A percentile compares a stretch with the other conserved stretches of the same genome.
phyloP scores from a whole-genome alignment of 768 basidiomycete species.

The Pisolithus microcarpus region DNA sequence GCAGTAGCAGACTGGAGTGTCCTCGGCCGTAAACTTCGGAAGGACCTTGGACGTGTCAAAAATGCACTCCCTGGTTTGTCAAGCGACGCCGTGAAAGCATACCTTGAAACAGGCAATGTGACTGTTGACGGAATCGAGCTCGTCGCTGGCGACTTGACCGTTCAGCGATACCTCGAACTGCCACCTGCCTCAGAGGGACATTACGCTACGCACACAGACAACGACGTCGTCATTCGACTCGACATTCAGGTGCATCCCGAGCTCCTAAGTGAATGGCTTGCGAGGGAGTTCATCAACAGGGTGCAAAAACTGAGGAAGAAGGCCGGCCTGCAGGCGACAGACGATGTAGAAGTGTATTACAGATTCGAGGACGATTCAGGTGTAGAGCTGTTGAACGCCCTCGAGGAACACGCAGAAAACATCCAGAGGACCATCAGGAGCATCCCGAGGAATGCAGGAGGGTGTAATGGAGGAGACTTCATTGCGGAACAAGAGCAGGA shows the following conservation, averaged over 20 bases:
- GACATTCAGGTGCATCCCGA: conserved; percentile 86
- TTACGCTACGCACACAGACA: conserved; percentile 82
- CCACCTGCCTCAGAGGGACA: conserved; percentile 52
- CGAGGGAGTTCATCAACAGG: conserved; percentile 85
- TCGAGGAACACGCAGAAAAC: conserved; percentile 57
- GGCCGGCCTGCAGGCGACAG: conserved; percentile 90
- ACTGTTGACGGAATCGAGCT: conserved; percentile 86
- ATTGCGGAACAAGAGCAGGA: conserved; percentile 86
- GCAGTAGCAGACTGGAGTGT: conserved; percentile 94
- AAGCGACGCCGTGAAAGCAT: conserved; percentile 77
- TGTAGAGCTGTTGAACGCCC: conserved; percentile 55
- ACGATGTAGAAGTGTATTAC: conserved; percentile 88
- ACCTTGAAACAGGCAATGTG: conserved; percentile 67
- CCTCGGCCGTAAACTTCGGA: conserved; percentile 88
- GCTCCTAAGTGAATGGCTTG: conserved; percentile 79
- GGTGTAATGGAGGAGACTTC: conserved; percentile 42
- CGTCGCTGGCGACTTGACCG: conserved; percentile 82
- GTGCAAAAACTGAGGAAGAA: conserved; percentile 95
- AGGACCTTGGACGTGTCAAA: conserved; percentile 84
- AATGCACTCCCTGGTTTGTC: conserved; percentile 74
- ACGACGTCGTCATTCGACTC: conserved; percentile 89
- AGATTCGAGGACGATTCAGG: conserved; percentile 64
- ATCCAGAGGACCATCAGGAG: conserved; percentile 71
- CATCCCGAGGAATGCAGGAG: conserved; percentile 53
- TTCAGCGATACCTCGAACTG: conserved; percentile 86